Evolutionary conservation across 345 rosid species (phyloP).

Genomic region (Isatis tinctoria): DNA sequence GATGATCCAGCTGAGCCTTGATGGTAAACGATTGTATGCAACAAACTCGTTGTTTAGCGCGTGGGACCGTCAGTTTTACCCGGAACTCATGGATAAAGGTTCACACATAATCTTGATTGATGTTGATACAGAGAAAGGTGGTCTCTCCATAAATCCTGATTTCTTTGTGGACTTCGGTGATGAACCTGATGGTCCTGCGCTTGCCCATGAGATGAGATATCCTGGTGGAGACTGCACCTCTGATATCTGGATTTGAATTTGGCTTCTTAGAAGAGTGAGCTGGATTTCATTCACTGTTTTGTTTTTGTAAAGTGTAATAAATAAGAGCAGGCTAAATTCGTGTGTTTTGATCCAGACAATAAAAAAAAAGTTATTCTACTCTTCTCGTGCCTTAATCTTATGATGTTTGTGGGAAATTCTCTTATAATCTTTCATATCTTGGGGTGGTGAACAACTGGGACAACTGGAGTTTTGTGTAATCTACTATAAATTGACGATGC

Average conservation of each 20-base stretch:
- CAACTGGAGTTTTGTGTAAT: background rate
- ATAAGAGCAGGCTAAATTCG: background rate
- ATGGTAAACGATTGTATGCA: conserved; percentile 80
- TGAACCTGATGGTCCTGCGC: conserved; percentile 82
- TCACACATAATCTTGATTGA: conserved; percentile 83
- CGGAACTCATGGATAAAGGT: conserved; percentile 68
- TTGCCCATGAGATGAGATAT: conserved; percentile 91
- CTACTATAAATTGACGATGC: too few species aligned
- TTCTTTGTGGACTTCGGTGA: conserved; percentile 75
- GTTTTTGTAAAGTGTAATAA: background rate
- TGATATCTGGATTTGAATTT: conserved; percentile 71
- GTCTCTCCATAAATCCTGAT: conserved; percentile 59
- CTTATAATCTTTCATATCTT: background rate
- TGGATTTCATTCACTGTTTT: background rate
- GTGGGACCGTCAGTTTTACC: conserved; percentile 85
- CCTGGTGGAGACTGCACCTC: conserved; percentile 94
- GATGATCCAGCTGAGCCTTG: conserved; percentile 83
- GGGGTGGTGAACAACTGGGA: too few species aligned
- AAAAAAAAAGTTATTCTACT: background rate
- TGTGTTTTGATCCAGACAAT: background rate
- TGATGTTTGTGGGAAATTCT: background rate
- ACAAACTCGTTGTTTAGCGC: conserved; percentile 80
- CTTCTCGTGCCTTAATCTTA: background rate
- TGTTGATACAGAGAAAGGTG: conserved; percentile 69
- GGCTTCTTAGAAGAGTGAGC: too few species aligned